Evolutionary conservation across 2,329 filamentous ascomycete genomes (phyloP).

Genomic region (Aspergillus melleus): DNA sequence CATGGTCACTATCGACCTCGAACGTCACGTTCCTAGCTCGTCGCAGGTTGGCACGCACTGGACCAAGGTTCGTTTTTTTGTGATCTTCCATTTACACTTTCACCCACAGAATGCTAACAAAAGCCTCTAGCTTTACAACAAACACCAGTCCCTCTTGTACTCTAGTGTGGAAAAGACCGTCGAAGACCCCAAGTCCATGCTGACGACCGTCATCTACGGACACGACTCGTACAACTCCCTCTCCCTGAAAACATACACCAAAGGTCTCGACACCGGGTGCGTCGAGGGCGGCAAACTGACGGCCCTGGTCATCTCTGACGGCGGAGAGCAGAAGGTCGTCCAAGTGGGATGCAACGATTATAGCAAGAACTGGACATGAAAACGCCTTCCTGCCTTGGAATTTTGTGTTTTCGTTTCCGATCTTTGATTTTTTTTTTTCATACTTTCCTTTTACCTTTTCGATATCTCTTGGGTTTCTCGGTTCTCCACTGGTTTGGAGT

Average conservation of each 20-base stretch:
- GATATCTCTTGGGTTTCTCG: neutral
- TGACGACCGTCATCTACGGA: conserved; percentile 77
- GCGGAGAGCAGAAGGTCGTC: conserved; percentile 42
- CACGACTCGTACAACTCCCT: conserved; percentile 78
- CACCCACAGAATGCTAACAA: conserved; percentile 1
- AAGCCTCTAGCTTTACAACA: conserved; percentile 50
- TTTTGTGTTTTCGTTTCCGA: neutral
- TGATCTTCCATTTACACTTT: no score
- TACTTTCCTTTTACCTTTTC: no score
- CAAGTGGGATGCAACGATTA: conserved; percentile 46
- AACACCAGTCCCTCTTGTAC: conserved; percentile 40
- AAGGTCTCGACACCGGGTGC: conserved; percentile 84
- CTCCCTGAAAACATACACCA: conserved; percentile 67
- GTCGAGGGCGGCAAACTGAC: conserved; percentile 73
- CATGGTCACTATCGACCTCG: conserved; percentile 75
- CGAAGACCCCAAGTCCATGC: conserved; percentile 26
- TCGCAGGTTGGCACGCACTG: conserved; percentile 61
- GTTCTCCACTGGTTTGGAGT: conserved; percentile 8
- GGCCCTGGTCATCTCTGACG: conserved; percentile 70
- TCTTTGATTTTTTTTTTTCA: neutral
- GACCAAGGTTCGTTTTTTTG: conserved; percentile 58
- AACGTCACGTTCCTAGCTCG: conserved; percentile 59
- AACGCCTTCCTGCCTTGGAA: neutral
- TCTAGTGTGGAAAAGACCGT: conserved; percentile 19
- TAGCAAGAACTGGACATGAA: conserved; percentile 12